phyloP scores from a whole-genome alignment of 805 yeast species.

The Candida krabiensis region DNA sequence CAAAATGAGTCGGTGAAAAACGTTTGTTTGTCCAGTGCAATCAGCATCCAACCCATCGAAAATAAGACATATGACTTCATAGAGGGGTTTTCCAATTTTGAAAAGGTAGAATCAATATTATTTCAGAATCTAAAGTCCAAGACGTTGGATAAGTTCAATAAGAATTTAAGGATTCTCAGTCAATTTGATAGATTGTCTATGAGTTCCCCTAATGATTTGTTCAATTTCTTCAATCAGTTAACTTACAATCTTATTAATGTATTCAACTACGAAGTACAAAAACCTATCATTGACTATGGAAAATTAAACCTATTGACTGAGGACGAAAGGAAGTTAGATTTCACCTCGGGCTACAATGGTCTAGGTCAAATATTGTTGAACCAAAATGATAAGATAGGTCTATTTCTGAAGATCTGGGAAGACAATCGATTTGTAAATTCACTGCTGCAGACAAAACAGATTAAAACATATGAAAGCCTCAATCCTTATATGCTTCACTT shows the following conservation, averaged over 20 bases:
- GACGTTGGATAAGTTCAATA: constrained; percentile 34
- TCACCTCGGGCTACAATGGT: constrained; percentile 24
- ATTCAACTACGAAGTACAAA: constrained; percentile 12
- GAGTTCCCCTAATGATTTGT: constrained; percentile 31
- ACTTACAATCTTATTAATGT: constrained; percentile 25
- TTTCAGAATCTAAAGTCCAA: constrained; percentile 26
- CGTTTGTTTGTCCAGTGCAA: constrained; percentile 34
- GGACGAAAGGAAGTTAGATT: constrained; percentile 12
- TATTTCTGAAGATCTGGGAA: constrained; percentile 34
- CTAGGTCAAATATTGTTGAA: constrained; percentile 29
- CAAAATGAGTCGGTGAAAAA: constrained; percentile 23
- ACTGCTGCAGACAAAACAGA: constrained; percentile 14
- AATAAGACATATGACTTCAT: constrained; percentile 25
- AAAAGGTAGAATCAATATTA: constrained; percentile 29
- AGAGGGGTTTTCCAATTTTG: constrained; percentile 23
- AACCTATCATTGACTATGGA: not conserved
- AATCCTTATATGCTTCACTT: constrained; percentile 32
- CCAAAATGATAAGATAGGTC: constrained; percentile 31
- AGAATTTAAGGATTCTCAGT: constrained; percentile 31
- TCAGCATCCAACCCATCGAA: constrained; percentile 27
- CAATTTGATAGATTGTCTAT: constrained; percentile 33
- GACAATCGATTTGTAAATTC: constrained; percentile 28
- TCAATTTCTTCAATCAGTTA: constrained; percentile 31
- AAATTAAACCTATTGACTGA: constrained; percentile 2
- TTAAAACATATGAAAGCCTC: constrained; percentile 17